Conservation (phyloP, 106 monocot genomes). For the Cymbidium sinense region DNA sequence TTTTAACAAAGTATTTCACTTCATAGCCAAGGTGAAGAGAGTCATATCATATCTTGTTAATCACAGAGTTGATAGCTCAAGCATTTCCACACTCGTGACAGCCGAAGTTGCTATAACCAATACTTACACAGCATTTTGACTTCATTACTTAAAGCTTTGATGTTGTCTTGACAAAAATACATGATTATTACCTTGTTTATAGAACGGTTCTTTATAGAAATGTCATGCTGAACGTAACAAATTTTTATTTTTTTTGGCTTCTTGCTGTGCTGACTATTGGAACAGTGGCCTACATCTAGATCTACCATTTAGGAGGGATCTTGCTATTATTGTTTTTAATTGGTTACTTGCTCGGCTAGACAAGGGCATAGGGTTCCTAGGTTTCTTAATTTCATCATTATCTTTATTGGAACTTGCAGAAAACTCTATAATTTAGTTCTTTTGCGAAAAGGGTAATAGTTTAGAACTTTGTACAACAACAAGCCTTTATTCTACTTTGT, state of each 20-base stretch:
- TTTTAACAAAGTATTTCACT: neutral
- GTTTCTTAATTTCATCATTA: no score
- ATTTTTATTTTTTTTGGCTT: neutral
- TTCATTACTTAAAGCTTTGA: neutral
- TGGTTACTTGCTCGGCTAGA: no score
- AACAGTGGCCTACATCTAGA: no score
- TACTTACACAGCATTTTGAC: neutral
- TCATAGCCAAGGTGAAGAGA: neutral
- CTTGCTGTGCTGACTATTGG: neutral
- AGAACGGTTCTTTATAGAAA: neutral
- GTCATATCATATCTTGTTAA: neutral
- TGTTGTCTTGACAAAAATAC: neutral
- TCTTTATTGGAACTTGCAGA: no score
- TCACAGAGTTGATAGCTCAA: neutral
- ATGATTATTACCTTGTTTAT: neutral
- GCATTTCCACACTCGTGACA: neutral
- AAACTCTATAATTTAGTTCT: no score
- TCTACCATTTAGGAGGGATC: no score
- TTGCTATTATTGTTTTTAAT: no score
- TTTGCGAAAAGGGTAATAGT: no score
- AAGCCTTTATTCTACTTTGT: no score
- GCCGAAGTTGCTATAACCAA: neutral
- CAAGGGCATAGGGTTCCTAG: no score
- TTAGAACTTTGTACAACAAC: no score
- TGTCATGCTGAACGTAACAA: neutral